Conservation (phyloP, 208 protist genomes). For the Trypanosoma grayi region DNA sequence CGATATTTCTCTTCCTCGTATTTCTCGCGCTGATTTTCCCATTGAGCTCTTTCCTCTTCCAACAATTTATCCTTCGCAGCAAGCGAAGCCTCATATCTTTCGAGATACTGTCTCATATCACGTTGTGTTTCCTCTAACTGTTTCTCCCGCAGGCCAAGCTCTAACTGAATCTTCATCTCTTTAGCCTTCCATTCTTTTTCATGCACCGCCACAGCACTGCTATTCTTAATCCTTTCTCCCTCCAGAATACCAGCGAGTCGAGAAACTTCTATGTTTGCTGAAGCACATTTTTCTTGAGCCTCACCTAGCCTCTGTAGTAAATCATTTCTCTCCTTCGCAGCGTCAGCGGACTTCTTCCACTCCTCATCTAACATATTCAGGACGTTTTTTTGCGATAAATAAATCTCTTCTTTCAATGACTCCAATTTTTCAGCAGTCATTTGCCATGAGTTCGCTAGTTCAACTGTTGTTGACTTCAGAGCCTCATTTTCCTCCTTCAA, state of each 20-base stretch:
- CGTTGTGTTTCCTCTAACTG: conserved; percentile 11
- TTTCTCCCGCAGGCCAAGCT: conserved; percentile 21
- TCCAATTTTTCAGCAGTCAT: conserved; percentile 16
- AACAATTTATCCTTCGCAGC: conserved; percentile 10
- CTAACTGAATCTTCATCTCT: conserved; percentile 6
- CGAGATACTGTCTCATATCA: conserved; percentile 2
- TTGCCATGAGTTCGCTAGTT: conserved; percentile 3
- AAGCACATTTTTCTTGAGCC: conserved; percentile 7
- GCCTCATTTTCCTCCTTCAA: conserved; percentile 17
- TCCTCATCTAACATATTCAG: conserved; percentile 15
- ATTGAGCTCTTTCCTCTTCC: conserved; percentile 9
- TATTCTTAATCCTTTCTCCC: conserved; percentile 7
- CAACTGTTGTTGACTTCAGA: conserved; percentile 4
- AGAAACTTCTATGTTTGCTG: conserved; percentile 4
- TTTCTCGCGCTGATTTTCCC: conserved; percentile 9
- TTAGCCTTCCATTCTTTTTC: conserved; percentile 13
- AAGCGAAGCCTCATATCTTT: background rate
- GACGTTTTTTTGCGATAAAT: background rate
- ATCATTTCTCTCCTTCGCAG: conserved; percentile 9
- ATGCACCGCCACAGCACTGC: conserved; percentile 4
- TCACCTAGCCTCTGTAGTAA: conserved; percentile 14
- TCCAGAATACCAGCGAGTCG: conserved; percentile 17
- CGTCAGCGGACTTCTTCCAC: background rate
- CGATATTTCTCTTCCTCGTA: conserved; percentile 11
- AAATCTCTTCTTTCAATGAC: conserved; percentile 12